Conservation (phyloP, 2,329 filamentous ascomycete species). For the Fusarium domesticum region DNA sequence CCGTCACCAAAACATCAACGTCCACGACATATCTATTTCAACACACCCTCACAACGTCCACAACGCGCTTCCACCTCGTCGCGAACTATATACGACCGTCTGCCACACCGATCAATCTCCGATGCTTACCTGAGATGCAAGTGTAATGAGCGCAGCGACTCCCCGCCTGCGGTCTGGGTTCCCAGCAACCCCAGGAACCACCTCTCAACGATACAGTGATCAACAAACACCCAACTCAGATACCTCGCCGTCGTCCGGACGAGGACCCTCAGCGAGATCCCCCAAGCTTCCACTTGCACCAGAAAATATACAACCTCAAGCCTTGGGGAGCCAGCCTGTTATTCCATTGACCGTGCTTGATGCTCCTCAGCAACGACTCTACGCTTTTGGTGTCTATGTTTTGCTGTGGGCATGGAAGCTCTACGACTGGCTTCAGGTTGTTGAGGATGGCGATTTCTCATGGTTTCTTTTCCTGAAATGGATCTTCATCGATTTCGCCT, state of each 20-base stretch:
- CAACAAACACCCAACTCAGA: slow-evolving; percentile 34
- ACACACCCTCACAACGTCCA: slow-evolving; percentile 5
- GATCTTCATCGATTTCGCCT: slow-evolving; percentile 80
- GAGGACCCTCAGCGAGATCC: slow-evolving; percentile 31
- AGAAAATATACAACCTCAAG: slow-evolving; percentile 34
- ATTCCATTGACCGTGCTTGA: slow-evolving; percentile 82
- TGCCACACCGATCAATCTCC: slow-evolving; percentile 9
- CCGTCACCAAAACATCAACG: slow-evolving; percentile 20
- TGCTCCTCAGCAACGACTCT: slow-evolving; percentile 86
- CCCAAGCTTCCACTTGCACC: slow-evolving; percentile 47
- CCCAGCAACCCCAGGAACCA: slow-evolving; percentile 66
- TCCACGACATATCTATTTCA: slow-evolving; percentile 7
- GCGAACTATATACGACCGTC: too few species aligned
- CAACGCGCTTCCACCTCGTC: slow-evolving; percentile 13
- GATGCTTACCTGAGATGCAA: slow-evolving; percentile 54
- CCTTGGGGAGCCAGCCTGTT: slow-evolving; percentile 53
- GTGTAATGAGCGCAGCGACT: slow-evolving; percentile 76
- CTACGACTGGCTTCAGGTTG: slow-evolving; percentile 77
- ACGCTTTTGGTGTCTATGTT: slow-evolving; percentile 76
- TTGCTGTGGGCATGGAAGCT: slow-evolving; percentile 76
- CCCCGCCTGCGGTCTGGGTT: slow-evolving; percentile 80
- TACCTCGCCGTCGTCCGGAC: slow-evolving; percentile 31
- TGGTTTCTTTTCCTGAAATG: slow-evolving; percentile 92
- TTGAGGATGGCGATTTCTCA: slow-evolving; percentile 82
- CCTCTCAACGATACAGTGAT: slow-evolving; percentile 36